These are phyloP conservation scores for Pythium phragmitis DNA, from an alignment of 352 stramenopile species.

Conservation along the genomic window DNA sequence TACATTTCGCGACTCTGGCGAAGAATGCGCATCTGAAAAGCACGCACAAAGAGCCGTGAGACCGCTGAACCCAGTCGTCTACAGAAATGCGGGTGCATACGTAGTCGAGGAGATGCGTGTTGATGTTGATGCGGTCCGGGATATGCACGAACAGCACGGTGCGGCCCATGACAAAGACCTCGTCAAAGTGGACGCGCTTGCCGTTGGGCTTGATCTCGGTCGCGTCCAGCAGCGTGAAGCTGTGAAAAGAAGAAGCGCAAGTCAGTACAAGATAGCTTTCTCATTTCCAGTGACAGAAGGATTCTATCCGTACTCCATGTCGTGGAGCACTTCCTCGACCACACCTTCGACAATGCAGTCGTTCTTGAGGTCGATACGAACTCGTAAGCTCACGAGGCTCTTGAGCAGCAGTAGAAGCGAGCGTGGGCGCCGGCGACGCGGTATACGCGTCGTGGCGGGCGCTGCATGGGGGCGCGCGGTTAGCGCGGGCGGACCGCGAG, in stretches of 20 bases:
- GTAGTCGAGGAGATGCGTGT: conserved; percentile 77
- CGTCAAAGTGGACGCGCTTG: conserved; percentile 56
- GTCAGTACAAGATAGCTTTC: neutral
- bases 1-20: conserved; percentile 84
- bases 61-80: neutral
- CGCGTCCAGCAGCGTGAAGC: conserved; percentile 75
- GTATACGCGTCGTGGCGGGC: conserved; percentile 5
- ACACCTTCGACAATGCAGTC: conserved; percentile 75
- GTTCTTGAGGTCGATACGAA: conserved; percentile 85
- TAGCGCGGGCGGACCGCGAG: no score
- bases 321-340: conserved; percentile 79
- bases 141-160: conserved; percentile 88
- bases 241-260: conserved; percentile 6
- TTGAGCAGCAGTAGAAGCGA: conserved; percentile 82
- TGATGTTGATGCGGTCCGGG: conserved; percentile 82
- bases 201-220: conserved; percentile 76
- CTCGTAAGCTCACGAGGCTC: conserved; percentile 77
- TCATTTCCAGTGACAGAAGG: no score
- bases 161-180: conserved; percentile 88
- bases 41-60: neutral
- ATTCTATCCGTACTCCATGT: conserved; percentile 85
- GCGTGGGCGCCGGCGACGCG: conserved; percentile 32
- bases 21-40: conserved; percentile 65
- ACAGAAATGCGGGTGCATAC: conserved; percentile 30
- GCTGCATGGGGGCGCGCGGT: neutral